Evolutionary conservation across 2,329 filamentous ascomycete species (phyloP).

Genomic region (Exophiala lecanii-corni): DNA sequence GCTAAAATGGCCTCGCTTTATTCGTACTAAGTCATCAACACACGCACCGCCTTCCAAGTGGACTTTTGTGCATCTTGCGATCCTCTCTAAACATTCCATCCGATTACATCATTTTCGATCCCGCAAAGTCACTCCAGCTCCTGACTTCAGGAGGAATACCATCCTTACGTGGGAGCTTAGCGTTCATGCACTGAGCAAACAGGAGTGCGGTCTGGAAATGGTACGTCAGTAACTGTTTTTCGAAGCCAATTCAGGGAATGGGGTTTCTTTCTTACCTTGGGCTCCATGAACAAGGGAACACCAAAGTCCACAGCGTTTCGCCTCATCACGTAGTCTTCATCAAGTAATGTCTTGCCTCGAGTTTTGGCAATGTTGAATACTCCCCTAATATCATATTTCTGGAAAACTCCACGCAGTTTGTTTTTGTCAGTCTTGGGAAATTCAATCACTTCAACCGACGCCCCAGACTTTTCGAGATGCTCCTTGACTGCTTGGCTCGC

Average conservation of each 20-base stretch:
- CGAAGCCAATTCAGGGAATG: conserved; percentile 2
- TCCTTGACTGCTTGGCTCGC: conserved; percentile 76
- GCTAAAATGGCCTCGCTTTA: not conserved
- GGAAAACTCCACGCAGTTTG: conserved; percentile 86
- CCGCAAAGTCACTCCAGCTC: conserved; percentile 93
- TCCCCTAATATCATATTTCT: conserved; percentile 93
- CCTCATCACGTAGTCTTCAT: conserved; percentile 98
- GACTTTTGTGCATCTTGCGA: not conserved
- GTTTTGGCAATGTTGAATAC: conserved; percentile 90
- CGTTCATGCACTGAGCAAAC: conserved; percentile 94
- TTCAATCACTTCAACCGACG: conserved; percentile 79
- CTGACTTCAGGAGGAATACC: conserved; percentile 88
- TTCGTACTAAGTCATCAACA: not conserved
- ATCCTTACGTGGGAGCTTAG: conserved; percentile 84
- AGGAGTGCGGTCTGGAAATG: conserved; percentile 75
- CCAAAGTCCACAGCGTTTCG: conserved; percentile 98
- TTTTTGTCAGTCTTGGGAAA: conserved; percentile 97
- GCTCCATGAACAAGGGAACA: conserved; percentile 69
- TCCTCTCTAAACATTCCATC: not conserved
- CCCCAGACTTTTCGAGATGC: conserved; percentile 60
- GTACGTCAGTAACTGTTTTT: not conserved
- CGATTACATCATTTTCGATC: conserved; percentile 51
- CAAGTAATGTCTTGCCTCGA: conserved; percentile 75
- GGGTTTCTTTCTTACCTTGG: conserved; percentile 14
- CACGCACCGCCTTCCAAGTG: not conserved